Evolutionary conservation across 148 eudicot genomes (phyloP), one percentile per base, ranked within the genome.

Genomic region (Amaranthus palmeri): DNA sequence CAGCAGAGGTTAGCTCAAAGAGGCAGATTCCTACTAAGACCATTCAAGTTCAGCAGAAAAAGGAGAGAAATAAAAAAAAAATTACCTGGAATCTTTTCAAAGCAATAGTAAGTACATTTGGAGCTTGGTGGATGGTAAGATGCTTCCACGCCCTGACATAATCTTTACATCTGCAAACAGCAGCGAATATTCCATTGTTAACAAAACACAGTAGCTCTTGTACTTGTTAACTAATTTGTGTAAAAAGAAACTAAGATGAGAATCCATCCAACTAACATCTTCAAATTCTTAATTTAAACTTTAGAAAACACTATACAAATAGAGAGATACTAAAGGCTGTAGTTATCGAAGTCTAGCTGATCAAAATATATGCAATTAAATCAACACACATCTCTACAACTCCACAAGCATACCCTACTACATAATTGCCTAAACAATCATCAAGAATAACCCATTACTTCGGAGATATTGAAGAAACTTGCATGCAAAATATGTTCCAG

Each of bases 11-110:
- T 18, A 51, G 57, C 9, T 47, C 4, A 63, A n/a, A 62, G 36
- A 36, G 6, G 68, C 14, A 67, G 13, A 60, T 47, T 4, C 48
- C 44, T 15, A 64, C 47, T 14, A 1, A 9, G 1, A 61, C 41
- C 67, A 67, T 13, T 40, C n/a, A 53, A 25, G 25, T 54, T 65
- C 51, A 46, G 11, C 25, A 41, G 25, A 4, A 42, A 42, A 25
- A 25, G 36, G 36, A 25, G 36, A 25, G 36, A 25, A 25, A 7
- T 10, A 10, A 64, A 53, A 46, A n/a, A n/a, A 65, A 57, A 65
- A n/a, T 59, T 76, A 90, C 98, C 98, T 93, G 92, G 77, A 93
- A 93, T 81, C 98, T 87, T 77, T 93, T 93, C 68, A 93, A 81
- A 64, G 98, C 93, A 82, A 93, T 80, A 61, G 98, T 93, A 59